Evolutionary conservation across 495 filamentous ascomycete genomes (phyloP).

Genomic region (Penicillium desertorum): DNA sequence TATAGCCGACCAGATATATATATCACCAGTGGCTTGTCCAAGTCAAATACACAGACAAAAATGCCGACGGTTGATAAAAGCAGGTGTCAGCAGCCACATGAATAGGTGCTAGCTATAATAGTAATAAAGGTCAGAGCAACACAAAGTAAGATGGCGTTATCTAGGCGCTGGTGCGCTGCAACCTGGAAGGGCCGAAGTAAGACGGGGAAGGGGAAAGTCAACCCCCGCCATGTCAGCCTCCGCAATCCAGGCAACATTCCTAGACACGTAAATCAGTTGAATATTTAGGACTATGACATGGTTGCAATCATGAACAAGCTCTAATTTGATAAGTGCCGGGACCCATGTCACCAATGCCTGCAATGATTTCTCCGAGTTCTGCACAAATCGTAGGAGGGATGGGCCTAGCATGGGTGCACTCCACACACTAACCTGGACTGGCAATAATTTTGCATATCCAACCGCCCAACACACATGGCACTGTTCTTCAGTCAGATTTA

Average conservation of each 20-base stretch:
- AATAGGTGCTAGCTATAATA: neutral
- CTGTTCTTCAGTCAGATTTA: conserved; percentile 16
- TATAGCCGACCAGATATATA: neutral
- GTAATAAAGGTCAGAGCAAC: neutral
- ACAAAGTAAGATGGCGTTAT: conserved; percentile 19
- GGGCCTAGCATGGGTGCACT: conserved; percentile 11
- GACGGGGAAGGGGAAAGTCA: neutral
- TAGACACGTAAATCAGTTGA: neutral
- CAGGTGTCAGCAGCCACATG: neutral
- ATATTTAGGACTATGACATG: neutral
- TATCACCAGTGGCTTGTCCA: neutral
- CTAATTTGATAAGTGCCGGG: neutral
- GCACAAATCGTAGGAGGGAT: neutral
- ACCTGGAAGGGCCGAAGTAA: neutral
- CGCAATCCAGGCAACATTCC: neutral
- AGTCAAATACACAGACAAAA: conserved; percentile 1
- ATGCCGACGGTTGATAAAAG: neutral
- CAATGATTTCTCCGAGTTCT: conserved; percentile 7
- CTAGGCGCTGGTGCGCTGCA: conserved; percentile 15
- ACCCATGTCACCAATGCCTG: conserved; percentile 6
- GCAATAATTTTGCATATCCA: conserved; percentile 28
- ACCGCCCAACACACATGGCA: conserved; percentile 22
- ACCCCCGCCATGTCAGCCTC: conserved; percentile 9
- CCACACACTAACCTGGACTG: conserved; percentile 35
- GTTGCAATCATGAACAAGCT: neutral